Base-by-base conservation (phyloP, 805 yeast genomes). In the Teunomyces pallodes region DNA sequence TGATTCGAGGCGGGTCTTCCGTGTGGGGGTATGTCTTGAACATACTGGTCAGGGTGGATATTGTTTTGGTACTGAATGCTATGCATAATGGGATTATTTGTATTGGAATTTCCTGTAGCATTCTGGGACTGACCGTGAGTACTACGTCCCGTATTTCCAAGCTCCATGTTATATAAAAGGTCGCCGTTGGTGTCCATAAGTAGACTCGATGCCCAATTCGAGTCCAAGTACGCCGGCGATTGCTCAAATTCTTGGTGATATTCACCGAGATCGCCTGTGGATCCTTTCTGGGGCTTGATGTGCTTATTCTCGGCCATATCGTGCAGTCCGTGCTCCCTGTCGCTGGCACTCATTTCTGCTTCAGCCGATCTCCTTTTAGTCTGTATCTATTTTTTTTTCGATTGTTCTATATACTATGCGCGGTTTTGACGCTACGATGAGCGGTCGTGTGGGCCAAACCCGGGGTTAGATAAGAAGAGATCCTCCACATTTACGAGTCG, bases 131-230 rank as follows among this genome's bases (percentile, higher is more conserved):
- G 28, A n/a, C 14, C 35, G 9, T 13, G 35, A 32, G 8, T 9
- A 10, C 9, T 13, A 9, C 14, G 35, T 32, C 17, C 9, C 16
- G 35, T 32, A 20, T 44, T 36, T 53, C 30, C 55, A 31, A 72
- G 60, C 38, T 70, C 74, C 55, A 70, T 62, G 45, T 60, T 64
- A 44, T 66, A 67, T 13, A 69, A 54, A 46, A 68, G 54, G 12
- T 69, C 71, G 38, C 57, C 52, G 39, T 49, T 50, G 5, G 65
- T 57, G 27, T 69, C 75, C 61, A 70, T 62, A 28, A 72, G 47
- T 29, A 69, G 48, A 35, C 60, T 59, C 26, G 65, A 57, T 3
- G 70, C 64, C 77, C 77, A 72, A 54, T 60, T 54, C 6, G 58
- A 38, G 43, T 64, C 68, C n/a, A 60, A 48, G 39, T 59, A 57